Percentiles rank a stretch among this genome's conserved stretches.
Conservation (phyloP, 2,329 filamentous ascomycete genomes). For the Fusarium nurragi region DNA sequence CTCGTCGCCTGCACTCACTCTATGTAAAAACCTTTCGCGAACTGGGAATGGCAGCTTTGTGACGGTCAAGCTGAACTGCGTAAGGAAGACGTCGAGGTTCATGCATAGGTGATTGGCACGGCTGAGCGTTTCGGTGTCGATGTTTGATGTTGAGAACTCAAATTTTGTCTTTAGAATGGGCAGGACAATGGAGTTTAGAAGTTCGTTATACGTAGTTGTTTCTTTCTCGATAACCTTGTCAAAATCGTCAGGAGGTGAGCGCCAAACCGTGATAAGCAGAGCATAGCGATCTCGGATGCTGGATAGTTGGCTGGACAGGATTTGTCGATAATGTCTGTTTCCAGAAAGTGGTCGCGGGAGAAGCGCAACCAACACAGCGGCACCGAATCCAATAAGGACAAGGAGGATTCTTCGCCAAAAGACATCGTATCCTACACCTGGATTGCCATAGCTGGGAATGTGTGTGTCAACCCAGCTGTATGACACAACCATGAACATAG, state of each 20-base stretch:
- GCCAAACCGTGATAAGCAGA: slow-evolving; percentile 9
- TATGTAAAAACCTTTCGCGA: slow-evolving; percentile 9
- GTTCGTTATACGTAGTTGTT: slow-evolving; percentile 5
- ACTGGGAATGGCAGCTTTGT: slow-evolving; percentile 11
- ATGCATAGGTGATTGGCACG: slow-evolving; percentile 12
- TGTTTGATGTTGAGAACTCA: slow-evolving; percentile 20
- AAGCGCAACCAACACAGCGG: slow-evolving; percentile 10
- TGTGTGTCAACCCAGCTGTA: slow-evolving; percentile 39
- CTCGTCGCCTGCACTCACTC: slow-evolving; percentile 7
- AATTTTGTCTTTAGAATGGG: slow-evolving; percentile 16
- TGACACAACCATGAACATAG: slow-evolving; percentile 31
- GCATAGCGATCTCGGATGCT: slow-evolving; percentile 16
- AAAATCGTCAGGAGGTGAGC: slow-evolving; percentile 3
- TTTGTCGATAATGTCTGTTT: slow-evolving; percentile 15
- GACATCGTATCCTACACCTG: slow-evolving; percentile 12
- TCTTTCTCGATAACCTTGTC: slow-evolving; percentile 15
- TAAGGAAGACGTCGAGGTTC: slow-evolving; percentile 16
- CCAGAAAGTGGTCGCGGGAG: slow-evolving; percentile 5
- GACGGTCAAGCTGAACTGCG: slow-evolving; percentile 13
- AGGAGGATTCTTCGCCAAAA: slow-evolving; percentile 20
- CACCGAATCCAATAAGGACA: slow-evolving; percentile 16
- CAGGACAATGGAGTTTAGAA: slow-evolving; percentile 10
- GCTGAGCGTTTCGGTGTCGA: slow-evolving; percentile 14
- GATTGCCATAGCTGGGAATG: slow-evolving; percentile 27
- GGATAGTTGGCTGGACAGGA: slow-evolving; percentile 10